Conservation (phyloP, 2,329 filamentous ascomycete genomes). For the Leptosphaerulina australis region DNA sequence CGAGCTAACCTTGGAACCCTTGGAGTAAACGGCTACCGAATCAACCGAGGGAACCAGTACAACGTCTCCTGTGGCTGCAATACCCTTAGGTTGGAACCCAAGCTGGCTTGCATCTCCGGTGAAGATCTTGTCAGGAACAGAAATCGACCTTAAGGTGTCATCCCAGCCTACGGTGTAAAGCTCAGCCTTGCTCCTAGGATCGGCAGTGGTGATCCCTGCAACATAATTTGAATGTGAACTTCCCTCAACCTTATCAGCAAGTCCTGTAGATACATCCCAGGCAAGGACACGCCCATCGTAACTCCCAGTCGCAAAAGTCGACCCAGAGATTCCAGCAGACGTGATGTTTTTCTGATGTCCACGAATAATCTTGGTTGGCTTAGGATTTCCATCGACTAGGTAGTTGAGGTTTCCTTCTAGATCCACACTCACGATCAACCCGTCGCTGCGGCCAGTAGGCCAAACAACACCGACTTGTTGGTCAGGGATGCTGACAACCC, state of each 20-base stretch:
- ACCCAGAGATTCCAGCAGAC: constrained; percentile 66
- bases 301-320: constrained; percentile 84
- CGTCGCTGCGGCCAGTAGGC: constrained; percentile 80
- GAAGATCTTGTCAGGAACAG: constrained; percentile 76
- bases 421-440: constrained; percentile 86
- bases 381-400: constrained; percentile 71
- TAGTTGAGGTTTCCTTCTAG: constrained; percentile 91
- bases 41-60: constrained; percentile 60
- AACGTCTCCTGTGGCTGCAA: constrained; percentile 62
- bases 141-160: constrained; percentile 81
- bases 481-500: constrained; percentile 71
- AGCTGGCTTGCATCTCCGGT: constrained; percentile 71
- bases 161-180: constrained; percentile 95
- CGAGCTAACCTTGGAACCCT: constrained; percentile 64
- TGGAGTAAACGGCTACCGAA: constrained; percentile 65
- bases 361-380: constrained; percentile 74
- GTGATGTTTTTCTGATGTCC: constrained; percentile 94
- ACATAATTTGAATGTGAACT: constrained; percentile 86
- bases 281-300: constrained; percentile 86
- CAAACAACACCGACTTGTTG: constrained; percentile 96
- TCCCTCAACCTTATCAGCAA: constrained; percentile 75
- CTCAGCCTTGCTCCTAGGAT: constrained; percentile 47
- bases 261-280: constrained; percentile 78
- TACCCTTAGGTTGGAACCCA: constrained; percentile 78
- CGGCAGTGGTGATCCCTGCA: constrained; percentile 68